A percentile compares a stretch with the other conserved stretches of the same genome.
phyloP scores from a whole-genome alignment of 1,284 basidiomycete species.

The Tilletiaria anomala region DNA sequence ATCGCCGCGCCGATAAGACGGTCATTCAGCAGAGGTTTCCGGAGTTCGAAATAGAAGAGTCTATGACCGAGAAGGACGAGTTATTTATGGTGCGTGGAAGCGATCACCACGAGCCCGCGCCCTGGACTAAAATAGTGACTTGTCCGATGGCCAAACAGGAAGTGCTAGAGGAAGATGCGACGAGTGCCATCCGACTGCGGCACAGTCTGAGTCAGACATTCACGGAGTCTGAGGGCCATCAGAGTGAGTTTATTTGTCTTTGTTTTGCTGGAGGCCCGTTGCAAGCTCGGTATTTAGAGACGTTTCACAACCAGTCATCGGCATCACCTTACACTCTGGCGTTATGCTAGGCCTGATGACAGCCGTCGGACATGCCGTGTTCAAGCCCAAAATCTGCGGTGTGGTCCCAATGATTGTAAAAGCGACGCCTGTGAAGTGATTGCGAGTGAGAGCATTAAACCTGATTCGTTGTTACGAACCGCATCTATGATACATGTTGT shows the following conservation, averaged over 20 bases:
- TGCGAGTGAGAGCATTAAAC: too few species aligned
- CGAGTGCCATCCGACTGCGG: not conserved
- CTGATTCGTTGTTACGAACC: too few species aligned
- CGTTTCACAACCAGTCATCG: slow-evolving; percentile 7
- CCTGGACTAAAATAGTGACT: not conserved
- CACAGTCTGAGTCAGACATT: not conserved
- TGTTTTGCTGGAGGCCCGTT: not conserved
- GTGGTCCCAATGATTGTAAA: slow-evolving; percentile 20
- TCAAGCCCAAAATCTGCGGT: slow-evolving; percentile 12
- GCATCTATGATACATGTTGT: too few species aligned
- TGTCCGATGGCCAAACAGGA: not conserved
- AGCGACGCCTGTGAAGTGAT: slow-evolving; percentile 13
- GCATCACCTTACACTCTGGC: slow-evolving; percentile 15
- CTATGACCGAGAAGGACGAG: not conserved
- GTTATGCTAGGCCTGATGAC: slow-evolving; percentile 18
- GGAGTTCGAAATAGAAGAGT: slow-evolving; percentile 8
- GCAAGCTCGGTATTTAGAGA: not conserved
- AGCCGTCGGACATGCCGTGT: slow-evolving; percentile 9
- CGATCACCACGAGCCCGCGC: not conserved
- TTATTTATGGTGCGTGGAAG: slow-evolving; percentile 1
- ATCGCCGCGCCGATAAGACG: slow-evolving; percentile 8
- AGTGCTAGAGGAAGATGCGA: not conserved
- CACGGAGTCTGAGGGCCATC: not conserved
- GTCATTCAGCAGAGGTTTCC: slow-evolving; percentile 9
- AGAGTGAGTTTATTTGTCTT: not conserved